Evolutionary conservation across 805 yeast genomes (phyloP), one percentile per base, ranked within the genome.

Genomic region (Sugiyamaella mastotermitis): DNA sequence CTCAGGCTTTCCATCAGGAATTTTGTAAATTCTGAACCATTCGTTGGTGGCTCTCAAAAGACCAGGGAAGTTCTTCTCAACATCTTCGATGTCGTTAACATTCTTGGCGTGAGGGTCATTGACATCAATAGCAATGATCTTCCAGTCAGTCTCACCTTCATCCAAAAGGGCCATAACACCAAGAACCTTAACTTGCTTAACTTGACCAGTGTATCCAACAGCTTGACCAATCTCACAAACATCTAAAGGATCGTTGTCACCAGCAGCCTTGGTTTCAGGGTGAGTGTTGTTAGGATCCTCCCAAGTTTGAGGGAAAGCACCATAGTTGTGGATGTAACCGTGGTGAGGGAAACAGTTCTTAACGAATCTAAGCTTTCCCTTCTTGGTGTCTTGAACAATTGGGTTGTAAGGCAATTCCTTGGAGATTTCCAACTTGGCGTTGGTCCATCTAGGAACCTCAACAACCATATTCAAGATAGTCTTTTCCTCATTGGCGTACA

Each of bases 221-320:
- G 59, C 54, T 37, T 75, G 70, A 17, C 95, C 94, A 42, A 92
- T 85, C 55, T 92, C 98, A 57, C 96, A 80, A 31, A 88, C 90
- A 56, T 90, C 98, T 49, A 90, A 67, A 4, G 98, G 98, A 64
- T 90, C 98, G 56, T 88, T 85, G 65, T 90, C 98, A 46, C 98
- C 98, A 46, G 64, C 63, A 30, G 72, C 76, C 60, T 65, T 73
- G 47, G 74, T 65, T 49, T 61, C 72, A 25, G 66, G 61, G 53
- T 64, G 70, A 40, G 49, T 54, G 34, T 65, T 66, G 44, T 81
- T 76, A 18, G 95, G 94, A 58, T 92, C 94, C 63, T 92, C 98
- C 97, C 97, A 92, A 5, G 97, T 92, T 88, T 90, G 97, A 50
- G 97, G 97, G 76, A 90, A 83, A 35, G 97, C 97, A 64, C 97